These are phyloP conservation scores for Gossypium schwendimanii DNA, from an alignment of 441 rosid genomes.

Conservation along the genomic window DNA sequence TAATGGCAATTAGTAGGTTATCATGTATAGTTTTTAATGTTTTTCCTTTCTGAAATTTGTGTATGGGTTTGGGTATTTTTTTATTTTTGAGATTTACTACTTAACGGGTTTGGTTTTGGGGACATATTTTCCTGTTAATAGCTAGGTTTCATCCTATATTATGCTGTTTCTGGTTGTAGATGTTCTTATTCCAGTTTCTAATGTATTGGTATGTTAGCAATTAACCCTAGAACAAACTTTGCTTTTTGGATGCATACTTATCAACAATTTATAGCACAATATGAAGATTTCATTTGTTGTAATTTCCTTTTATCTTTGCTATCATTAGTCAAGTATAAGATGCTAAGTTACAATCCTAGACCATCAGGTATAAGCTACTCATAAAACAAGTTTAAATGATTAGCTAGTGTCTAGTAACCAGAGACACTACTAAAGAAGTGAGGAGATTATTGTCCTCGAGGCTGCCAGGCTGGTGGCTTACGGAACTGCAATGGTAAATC, in stretches of 20 bases:
- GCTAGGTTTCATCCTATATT: conserved; percentile 1
- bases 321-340: background rate
- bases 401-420: background rate
- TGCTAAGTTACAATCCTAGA: background rate
- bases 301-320: background rate
- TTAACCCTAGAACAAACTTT: background rate
- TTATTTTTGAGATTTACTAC: background rate
- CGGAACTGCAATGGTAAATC: background rate
- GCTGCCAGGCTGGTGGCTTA: background rate
- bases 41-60: background rate
- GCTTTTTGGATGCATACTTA: background rate
- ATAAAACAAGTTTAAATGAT: background rate
- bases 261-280: background rate
- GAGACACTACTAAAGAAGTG: background rate
- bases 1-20: background rate
- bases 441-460: background rate
- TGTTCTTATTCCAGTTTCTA: background rate
- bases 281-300: background rate
- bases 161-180: background rate
- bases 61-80: background rate
- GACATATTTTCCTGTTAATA: background rate
- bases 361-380: background rate
- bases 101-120: background rate
- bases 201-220: background rate
- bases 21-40: background rate